A percentile compares a stretch with the other conserved stretches of the same genome.
Evolutionary conservation across 2,329 filamentous ascomycete species (phyloP).

Genomic region (Phaeosphaeriaceae sp.): DNA sequence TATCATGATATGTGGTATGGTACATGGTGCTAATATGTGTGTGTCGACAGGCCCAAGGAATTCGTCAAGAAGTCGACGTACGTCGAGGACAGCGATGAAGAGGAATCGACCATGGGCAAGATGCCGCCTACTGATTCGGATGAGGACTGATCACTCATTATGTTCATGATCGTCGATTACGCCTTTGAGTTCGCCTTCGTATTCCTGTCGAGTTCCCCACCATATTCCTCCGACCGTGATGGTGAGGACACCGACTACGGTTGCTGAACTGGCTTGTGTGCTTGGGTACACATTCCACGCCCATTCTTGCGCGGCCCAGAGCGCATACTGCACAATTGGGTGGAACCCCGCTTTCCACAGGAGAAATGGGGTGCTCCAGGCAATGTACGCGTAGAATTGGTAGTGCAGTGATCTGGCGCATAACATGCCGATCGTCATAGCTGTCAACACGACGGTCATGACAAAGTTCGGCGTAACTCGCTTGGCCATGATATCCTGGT

Average conservation of each 20-base stretch:
- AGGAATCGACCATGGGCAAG: conserved; percentile 81
- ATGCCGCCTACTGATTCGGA: conserved; percentile 85
- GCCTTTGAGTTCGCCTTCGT: conserved; percentile 45
- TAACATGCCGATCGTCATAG: conserved; percentile 79
- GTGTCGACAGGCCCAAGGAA: conserved; percentile 71
- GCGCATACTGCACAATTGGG: conserved; percentile 68
- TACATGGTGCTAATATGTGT: conserved; percentile 29
- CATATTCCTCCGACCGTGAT: conserved; percentile 70
- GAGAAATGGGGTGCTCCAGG: conserved; percentile 86
- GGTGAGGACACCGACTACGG: conserved; percentile 75
- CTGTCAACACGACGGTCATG: conserved; percentile 76
- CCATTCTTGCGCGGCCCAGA: conserved; percentile 86
- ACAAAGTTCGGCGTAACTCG: conserved; percentile 75
- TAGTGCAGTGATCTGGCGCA: conserved; percentile 91
- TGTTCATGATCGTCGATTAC: conserved; percentile 41
- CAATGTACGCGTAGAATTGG: conserved; percentile 92
- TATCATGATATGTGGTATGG: conserved; percentile 8
- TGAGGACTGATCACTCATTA: conserved; percentile 57
- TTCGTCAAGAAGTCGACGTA: conserved; percentile 71
- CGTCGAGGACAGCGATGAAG: conserved; percentile 71
- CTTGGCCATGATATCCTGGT: conserved; percentile 64
- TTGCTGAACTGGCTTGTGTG: conserved; percentile 66
- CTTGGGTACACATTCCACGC: conserved; percentile 96
- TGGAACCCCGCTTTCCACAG: conserved; percentile 79
- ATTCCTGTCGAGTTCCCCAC: conserved; percentile 59